Conservation (phyloP, 1,284 basidiomycete species). For the Trametes versicolor region DNA sequence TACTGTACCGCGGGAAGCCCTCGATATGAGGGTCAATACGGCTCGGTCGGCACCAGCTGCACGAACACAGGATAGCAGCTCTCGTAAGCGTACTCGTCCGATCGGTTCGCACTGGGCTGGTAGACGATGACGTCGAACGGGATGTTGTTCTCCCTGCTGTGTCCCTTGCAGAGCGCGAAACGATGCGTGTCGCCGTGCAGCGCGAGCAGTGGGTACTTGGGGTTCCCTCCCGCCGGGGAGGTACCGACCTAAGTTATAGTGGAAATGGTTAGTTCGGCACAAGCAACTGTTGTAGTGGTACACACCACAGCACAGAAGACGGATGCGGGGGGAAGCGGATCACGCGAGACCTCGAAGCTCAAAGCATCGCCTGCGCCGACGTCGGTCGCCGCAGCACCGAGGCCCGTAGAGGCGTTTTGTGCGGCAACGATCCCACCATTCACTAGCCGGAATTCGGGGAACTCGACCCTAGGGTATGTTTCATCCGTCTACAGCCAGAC, state of each 20-base stretch:
- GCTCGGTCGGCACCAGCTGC: conserved; percentile 16
- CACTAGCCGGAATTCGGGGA: conserved; percentile 11
- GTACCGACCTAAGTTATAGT: conserved; percentile 31
- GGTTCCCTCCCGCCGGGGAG: conserved; percentile 29
- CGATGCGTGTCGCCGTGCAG: conserved; percentile 33
- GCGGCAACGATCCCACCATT: conserved; percentile 5
- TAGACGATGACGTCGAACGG: conserved; percentile 30
- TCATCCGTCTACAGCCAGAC: conserved; percentile 6
- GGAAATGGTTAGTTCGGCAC: too few species aligned
- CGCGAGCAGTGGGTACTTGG: conserved; percentile 31
- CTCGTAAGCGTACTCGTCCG: conserved; percentile 29
- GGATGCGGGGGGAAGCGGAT: conserved; percentile 18
- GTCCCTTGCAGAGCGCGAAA: conserved; percentile 36
- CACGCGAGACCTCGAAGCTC: conserved; percentile 31
- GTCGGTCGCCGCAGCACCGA: conserved; percentile 5
- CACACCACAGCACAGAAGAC: conserved; percentile 28
- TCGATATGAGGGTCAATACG: neutral
- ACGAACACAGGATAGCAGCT: conserved; percentile 34
- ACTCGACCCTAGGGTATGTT: conserved; percentile 15
- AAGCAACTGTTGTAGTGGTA: neutral
- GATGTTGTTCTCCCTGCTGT: neutral
- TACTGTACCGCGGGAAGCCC: neutral
- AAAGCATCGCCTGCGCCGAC: conserved; percentile 1
- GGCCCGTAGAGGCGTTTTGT: conserved; percentile 9
- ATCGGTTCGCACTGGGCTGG: conserved; percentile 31